phyloP scores from a whole-genome alignment of 73 alveolate species.

The Blepharisma japonicum region DNA sequence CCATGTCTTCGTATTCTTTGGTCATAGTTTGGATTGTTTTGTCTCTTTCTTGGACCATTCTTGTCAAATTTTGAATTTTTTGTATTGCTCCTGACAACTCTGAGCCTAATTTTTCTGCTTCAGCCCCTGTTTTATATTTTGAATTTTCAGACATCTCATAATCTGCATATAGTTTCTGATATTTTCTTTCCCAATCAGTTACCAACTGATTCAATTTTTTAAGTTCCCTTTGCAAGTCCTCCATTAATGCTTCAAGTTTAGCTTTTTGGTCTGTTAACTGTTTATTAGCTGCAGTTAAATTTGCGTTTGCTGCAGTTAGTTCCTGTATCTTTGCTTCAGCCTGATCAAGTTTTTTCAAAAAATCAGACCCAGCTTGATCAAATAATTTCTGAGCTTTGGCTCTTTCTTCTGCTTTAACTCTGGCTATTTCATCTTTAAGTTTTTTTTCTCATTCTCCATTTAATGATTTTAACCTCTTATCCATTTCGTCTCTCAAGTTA shows the following conservation, averaged over 20 bases:
- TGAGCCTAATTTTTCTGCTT: slow-evolving; percentile 13
- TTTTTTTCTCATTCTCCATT: slow-evolving; percentile 44
- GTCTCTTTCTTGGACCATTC: slow-evolving; percentile 34
- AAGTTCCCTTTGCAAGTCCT: slow-evolving; percentile 7
- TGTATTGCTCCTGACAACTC: slow-evolving; percentile 6
- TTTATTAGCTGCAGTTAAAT: slow-evolving; percentile 17
- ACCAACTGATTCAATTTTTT: slow-evolving; percentile 5
- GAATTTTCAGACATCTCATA: slow-evolving; percentile 34
- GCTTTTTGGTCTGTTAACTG: slow-evolving; percentile 26
- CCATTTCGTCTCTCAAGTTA: slow-evolving; percentile 49
- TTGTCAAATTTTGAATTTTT: slow-evolving; percentile 3
- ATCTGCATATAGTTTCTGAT: slow-evolving; percentile 34
- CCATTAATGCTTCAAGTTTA: slow-evolving; percentile 4
- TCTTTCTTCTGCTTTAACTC: slow-evolving; percentile 45
- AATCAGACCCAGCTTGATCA: slow-evolving; percentile 35
- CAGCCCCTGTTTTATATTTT: slow-evolving; percentile 32
- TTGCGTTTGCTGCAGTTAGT: slow-evolving; percentile 24
- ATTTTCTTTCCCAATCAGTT: slow-evolving; percentile 19
- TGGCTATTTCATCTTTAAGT: slow-evolving; percentile 33
- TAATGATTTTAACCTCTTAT: slow-evolving; percentile 37
- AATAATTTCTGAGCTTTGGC: slow-evolving; percentile 30
- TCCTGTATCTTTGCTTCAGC: slow-evolving; percentile 32
- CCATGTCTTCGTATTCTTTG: slow-evolving; percentile 44
- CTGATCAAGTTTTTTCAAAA: slow-evolving; percentile 37
- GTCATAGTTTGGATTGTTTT: slow-evolving; percentile 33